Conservation (phyloP, 2,329 filamentous ascomycete species). For the Colletotrichum ledebouriae region DNA sequence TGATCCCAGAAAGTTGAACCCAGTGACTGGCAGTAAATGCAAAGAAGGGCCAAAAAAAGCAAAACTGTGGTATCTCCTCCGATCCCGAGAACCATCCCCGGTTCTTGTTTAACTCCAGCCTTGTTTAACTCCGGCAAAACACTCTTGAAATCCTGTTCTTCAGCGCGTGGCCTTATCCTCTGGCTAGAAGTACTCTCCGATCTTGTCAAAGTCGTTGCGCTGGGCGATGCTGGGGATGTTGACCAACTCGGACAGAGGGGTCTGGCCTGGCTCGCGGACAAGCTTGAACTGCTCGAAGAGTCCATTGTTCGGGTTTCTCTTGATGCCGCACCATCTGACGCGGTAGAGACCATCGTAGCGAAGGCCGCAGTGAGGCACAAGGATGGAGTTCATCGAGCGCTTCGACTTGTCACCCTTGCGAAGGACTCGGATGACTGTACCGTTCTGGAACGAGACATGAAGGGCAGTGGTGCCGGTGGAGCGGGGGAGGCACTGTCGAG, state of each 20-base stretch:
- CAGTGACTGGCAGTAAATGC: too few relatives aligned
- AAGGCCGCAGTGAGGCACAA: conserved; percentile 46
- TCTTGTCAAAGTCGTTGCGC: neutral
- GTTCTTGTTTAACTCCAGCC: too few relatives aligned
- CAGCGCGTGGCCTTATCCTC: too few relatives aligned
- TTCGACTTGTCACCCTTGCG: conserved; percentile 42
- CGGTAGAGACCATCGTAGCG: conserved; percentile 55
- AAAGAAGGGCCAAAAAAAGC: too few relatives aligned
- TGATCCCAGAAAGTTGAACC: too few relatives aligned
- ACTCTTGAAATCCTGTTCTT: too few relatives aligned
- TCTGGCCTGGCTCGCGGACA: conserved; percentile 36
- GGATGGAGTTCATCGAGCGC: conserved; percentile 30
- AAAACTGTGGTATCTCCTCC: too few relatives aligned
- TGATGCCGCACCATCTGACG: conserved; percentile 36
- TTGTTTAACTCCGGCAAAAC: too few relatives aligned
- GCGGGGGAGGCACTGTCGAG: neutral
- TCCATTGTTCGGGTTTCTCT: conserved; percentile 43
- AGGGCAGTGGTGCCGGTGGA: conserved; percentile 45
- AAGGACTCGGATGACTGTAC: conserved; percentile 49
- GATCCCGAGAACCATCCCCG: too few relatives aligned
- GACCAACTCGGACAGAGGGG: neutral
- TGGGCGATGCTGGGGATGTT: conserved; percentile 1
- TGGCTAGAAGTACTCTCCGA: neutral
- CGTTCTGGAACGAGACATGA: conserved; percentile 33
- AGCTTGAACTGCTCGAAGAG: conserved; percentile 40